Percentiles rank a stretch among this genome's conserved stretches.
Evolutionary conservation across 495 filamentous ascomycete species (phyloP).

Genomic region (Penicillium malachiteum): DNA sequence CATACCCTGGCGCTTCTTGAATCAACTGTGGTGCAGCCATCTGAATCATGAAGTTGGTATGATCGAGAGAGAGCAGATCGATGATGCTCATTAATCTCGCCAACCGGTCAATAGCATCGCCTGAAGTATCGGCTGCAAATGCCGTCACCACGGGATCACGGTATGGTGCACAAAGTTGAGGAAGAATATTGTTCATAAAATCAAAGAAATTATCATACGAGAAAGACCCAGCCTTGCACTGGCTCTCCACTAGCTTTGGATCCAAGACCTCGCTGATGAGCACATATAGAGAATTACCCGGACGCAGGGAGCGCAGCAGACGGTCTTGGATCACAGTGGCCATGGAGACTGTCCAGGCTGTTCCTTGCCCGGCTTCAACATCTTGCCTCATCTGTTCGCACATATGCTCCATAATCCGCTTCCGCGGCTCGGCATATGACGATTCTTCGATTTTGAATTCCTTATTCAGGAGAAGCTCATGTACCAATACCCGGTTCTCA

Average conservation of each 20-base stretch:
- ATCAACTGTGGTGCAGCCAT: conserved; percentile 78
- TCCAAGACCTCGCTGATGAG: conserved; percentile 86
- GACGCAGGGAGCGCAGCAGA: conserved; percentile 75
- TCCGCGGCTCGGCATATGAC: conserved; percentile 49
- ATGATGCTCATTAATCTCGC: conserved; percentile 82
- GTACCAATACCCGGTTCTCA: conserved; percentile 79
- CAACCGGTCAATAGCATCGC: conserved; percentile 80
- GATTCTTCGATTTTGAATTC: conserved; percentile 65
- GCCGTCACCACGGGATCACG: conserved; percentile 81
- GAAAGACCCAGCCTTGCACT: conserved; percentile 79
- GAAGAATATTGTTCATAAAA: conserved; percentile 85
- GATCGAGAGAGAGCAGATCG: conserved; percentile 89
- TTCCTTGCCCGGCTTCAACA: conserved; percentile 67
- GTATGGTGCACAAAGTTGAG: conserved; percentile 89
- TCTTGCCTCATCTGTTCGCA: conserved; percentile 75
- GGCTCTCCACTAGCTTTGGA: conserved; percentile 68
- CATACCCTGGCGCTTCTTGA: conserved; percentile 76
- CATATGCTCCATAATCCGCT: conserved; percentile 58
- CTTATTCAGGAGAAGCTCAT: conserved; percentile 89
- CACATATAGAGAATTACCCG: conserved; percentile 76
- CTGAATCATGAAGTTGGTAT: conserved; percentile 89
- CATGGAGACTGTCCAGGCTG: conserved; percentile 76
- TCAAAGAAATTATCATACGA: conserved; percentile 92
- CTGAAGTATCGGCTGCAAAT: conserved; percentile 69
- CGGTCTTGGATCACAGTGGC: conserved; percentile 83